Conservation (phyloP, 1,284 basidiomycete species). For the Porodaedalea pini region DNA sequence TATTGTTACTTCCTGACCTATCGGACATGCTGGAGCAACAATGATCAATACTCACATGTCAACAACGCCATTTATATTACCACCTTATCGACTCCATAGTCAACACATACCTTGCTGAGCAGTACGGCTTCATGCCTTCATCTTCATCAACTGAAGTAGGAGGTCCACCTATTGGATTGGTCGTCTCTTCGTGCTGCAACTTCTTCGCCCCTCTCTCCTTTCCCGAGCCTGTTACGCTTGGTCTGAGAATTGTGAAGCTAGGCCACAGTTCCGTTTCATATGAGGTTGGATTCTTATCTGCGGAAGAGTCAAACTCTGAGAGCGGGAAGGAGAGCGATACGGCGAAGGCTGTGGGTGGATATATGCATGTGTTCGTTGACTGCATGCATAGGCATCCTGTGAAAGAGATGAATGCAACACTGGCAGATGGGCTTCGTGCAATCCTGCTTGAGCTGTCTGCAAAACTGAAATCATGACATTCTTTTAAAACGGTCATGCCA, state of each 20-base stretch:
- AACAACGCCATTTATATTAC: conserved; percentile 79
- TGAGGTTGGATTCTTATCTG: conserved; percentile 64
- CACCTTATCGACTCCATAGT: conserved; percentile 74
- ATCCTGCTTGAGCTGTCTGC: background rate
- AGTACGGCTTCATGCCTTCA: conserved; percentile 49
- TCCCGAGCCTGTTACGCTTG: conserved; percentile 62
- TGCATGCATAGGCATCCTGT: conserved; percentile 50
- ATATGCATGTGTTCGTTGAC: conserved; percentile 77
- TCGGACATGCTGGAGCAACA: conserved; percentile 75
- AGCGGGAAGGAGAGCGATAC: conserved; percentile 35
- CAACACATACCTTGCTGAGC: conserved; percentile 66
- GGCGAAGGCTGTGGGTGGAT: conserved; percentile 67
- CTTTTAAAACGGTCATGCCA: background rate
- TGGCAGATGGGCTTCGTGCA: conserved; percentile 39
- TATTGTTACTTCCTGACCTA: conserved; percentile 60
- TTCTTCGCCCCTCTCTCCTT: conserved; percentile 69
- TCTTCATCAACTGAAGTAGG: background rate
- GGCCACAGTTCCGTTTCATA: conserved; percentile 72
- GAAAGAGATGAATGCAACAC: conserved; percentile 35
- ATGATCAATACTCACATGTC: conserved; percentile 75
- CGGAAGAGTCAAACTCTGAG: background rate
- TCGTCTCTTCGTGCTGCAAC: conserved; percentile 68
- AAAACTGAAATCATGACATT: conserved; percentile 7
- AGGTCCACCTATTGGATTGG: conserved; percentile 57
- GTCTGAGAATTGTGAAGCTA: conserved; percentile 58